Evolutionary conservation across 352 stramenopile species (phyloP).

Genomic region (Thraustochytrium sp.): DNA sequence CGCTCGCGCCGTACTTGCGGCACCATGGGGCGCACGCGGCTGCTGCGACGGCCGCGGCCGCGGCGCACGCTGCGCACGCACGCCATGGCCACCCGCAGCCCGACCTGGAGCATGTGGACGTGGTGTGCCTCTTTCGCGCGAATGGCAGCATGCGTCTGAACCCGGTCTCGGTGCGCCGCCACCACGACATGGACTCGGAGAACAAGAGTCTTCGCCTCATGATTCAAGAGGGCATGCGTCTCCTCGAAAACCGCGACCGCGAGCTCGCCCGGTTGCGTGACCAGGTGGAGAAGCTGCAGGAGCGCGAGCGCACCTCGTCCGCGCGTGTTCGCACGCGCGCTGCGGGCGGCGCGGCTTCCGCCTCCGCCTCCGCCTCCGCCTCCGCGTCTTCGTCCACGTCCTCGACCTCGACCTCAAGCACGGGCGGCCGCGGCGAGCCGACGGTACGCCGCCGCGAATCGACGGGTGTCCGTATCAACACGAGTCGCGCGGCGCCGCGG

Average conservation of each 20-base stretch:
- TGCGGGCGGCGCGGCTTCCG: too few species aligned
- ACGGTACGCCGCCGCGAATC: background rate
- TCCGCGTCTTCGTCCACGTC: too few species aligned
- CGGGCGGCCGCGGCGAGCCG: background rate
- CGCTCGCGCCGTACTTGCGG: too few species aligned
- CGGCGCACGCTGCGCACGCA: too few species aligned
- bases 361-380: too few species aligned
- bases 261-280: background rate
- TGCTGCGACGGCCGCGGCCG: too few species aligned
- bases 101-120: background rate
- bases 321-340: background rate
- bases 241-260: background rate
- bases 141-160: slow-evolving; percentile 14
- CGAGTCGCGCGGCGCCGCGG: background rate
- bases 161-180: background rate
- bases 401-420: background rate
- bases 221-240: slow-evolving; percentile 21
- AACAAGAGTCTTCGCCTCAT: slow-evolving; percentile 6
- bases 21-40: too few species aligned
- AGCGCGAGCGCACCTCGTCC: background rate
- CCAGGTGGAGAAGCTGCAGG: background rate
- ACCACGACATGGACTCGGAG: slow-evolving; percentile 2
- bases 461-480: background rate
- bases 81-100: background rate
- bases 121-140: slow-evolving; percentile 14